Base-by-base conservation (phyloP, 2,329 filamentous ascomycete species). In the Epichloe bromicola region DNA sequence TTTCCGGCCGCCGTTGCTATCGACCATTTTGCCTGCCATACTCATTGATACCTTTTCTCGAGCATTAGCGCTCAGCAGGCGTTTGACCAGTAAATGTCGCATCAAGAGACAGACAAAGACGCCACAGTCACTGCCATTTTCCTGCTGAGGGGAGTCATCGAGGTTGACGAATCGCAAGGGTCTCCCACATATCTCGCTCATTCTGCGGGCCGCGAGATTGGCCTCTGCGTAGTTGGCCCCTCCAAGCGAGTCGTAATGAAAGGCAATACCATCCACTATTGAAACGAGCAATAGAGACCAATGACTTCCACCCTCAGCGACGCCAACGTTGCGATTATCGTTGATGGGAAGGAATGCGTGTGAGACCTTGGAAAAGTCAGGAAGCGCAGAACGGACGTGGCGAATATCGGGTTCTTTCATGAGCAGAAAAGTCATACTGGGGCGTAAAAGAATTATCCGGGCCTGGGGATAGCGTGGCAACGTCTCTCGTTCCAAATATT, bases 341-440 rank as follows among this genome's bases (percentile, higher is more conserved):
- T 96, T 97, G 65, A 98, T 85, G 19, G 93, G 93, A 3, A 98
- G 79, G 70, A 98, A 98, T 59, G 96, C 85, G 68, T 98, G 93
- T 4, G 90, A 94, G 41, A 87, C 86, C 50, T 77, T 77, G 38
- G 70, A 72, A 68, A 97, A 94, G 64, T 93, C 75, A 5, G 91
- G 90, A 1, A 97, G 78, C 1, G 86, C 88, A 55, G 81, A 76
- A 56, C 76, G 74, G 38, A 82, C 71, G 36, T 69, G 69, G 47
- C 74, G 68, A 38, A 77, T 72, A 52, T 82, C 74, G 53, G 73
- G 73, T 15, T 79, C 86, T 64, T 88, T 85, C 73, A 93, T 86
- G 55, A 97, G 79, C 67, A 97, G 82, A 65, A 93, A 94, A 51
- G 87, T 84, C 86, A 97, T 95, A 61, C 84, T 87, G 1, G 93